Evolutionary conservation across 352 stramenopile genomes (phyloP).

Genomic region (Phytopythium cucurbitacearum): DNA sequence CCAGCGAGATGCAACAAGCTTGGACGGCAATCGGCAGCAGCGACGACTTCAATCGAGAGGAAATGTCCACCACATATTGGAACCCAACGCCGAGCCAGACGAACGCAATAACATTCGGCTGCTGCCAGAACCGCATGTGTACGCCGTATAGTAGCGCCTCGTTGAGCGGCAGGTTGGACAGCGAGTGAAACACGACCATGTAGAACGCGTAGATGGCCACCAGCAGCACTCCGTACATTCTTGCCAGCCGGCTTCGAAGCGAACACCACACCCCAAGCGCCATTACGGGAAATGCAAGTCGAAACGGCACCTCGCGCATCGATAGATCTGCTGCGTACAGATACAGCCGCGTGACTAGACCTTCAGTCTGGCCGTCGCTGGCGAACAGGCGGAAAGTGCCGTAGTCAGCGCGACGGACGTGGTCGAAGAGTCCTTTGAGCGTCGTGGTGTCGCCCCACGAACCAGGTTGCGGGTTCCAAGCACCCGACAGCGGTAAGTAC

Average conservation of each 20-base stretch:
- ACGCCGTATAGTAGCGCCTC: conserved; percentile 92
- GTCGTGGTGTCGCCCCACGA: conserved; percentile 92
- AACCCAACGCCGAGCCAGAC: conserved; percentile 74
- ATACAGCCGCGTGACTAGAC: conserved; percentile 55
- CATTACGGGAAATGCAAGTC: conserved; percentile 35
- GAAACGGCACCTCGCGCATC: conserved; percentile 38
- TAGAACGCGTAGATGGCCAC: conserved; percentile 83
- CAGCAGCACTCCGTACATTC: conserved; percentile 23
- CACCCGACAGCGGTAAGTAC: conserved; percentile 81
- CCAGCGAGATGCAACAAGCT: conserved; percentile 15
- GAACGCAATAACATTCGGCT: conserved; percentile 91
- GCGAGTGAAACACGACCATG: conserved; percentile 91
- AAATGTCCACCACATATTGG: conserved; percentile 17
- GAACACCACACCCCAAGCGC: conserved; percentile 25
- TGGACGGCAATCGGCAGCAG: not conserved
- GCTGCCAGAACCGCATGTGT: conserved; percentile 94
- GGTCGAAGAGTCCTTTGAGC: conserved; percentile 85
- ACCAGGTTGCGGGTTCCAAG: conserved; percentile 69
- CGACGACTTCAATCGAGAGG: not conserved
- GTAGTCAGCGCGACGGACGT: conserved; percentile 91
- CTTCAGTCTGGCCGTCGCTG: conserved; percentile 58
- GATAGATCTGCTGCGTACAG: conserved; percentile 76
- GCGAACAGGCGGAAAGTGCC: conserved; percentile 92
- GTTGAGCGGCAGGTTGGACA: conserved; percentile 92
- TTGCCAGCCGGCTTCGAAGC: conserved; percentile 2